Evolutionary conservation across 768 basidiomycete species (phyloP).

Genomic region (Basidioascus undulatus): DNA sequence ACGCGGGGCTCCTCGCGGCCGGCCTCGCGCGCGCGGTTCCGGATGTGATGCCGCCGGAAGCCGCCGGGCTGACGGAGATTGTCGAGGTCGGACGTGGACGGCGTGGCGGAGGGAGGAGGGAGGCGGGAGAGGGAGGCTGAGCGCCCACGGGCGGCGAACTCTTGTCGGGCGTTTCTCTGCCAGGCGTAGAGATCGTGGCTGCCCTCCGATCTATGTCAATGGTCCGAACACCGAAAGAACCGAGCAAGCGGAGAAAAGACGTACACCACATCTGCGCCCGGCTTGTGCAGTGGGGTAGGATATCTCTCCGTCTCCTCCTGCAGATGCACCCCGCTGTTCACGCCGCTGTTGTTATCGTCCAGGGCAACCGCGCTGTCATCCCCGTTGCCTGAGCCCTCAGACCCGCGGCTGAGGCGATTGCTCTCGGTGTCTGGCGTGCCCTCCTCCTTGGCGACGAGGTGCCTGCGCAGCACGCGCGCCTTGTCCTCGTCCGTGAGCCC

Average conservation of each 20-base stretch:
- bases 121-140: constrained; percentile 36
- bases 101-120: constrained; percentile 16
- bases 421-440: no score
- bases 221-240: background rate
- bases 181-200: background rate
- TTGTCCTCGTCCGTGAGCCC: constrained; percentile 47
- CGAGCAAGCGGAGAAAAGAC: background rate
- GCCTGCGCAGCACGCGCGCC: constrained; percentile 47
- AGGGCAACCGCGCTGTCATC: background rate
- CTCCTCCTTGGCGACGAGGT: constrained; percentile 51
- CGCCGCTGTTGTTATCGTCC: constrained; percentile 18
- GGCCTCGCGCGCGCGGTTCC: constrained; percentile 43
- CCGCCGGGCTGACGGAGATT: constrained; percentile 91
- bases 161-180: constrained; percentile 22
- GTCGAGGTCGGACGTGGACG: constrained; percentile 49
- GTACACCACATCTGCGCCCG: no score
- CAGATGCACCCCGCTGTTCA: background rate
- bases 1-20: constrained; percentile 33
- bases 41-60: constrained; percentile 69
- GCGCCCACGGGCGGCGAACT: constrained; percentile 29
- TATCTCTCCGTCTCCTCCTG: background rate
- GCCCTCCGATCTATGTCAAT: constrained; percentile 3
- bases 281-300: background rate
- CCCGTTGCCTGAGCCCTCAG: no score
- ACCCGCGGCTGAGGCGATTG: no score